Evolutionary conservation across 345 rosid species (phyloP).

Genomic region (Lepidium didymum): DNA sequence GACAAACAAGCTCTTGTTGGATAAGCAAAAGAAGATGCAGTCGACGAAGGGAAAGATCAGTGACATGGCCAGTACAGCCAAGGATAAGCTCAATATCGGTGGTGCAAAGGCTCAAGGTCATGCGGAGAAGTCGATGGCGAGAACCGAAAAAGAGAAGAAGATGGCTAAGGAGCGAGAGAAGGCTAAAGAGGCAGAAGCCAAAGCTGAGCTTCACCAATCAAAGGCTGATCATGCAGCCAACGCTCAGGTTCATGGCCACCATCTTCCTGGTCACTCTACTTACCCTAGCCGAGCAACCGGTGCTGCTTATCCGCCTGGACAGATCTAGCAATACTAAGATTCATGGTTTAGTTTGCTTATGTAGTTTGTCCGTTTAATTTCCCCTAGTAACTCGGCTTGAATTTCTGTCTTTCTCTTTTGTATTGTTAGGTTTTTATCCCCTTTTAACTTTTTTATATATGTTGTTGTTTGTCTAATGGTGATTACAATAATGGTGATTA

Average conservation of each 20-base stretch:
- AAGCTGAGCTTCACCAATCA: constrained; percentile 62
- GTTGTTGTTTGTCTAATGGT: no score
- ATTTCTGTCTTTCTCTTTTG: no score
- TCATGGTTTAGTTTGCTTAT: neutral
- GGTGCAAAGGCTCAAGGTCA: constrained; percentile 52
- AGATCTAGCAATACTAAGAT: neutral
- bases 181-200: constrained; percentile 60
- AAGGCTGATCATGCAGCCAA: constrained; percentile 51
- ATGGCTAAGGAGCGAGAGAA: constrained; percentile 51
- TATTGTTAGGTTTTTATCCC: no score
- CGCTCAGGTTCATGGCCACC: constrained; percentile 29
- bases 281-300: constrained; percentile 22
- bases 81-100: constrained; percentile 45
- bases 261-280: constrained; percentile 27
- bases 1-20: neutral
- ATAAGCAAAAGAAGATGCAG: constrained; percentile 37
- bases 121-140: constrained; percentile 46
- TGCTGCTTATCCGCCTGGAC: constrained; percentile 21
- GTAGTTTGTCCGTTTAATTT: neutral
- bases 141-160: constrained; percentile 48
- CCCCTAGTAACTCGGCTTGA: no score
- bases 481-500: no score
- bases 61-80: constrained; percentile 57
- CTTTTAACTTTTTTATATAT: no score
- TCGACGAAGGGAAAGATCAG: constrained; percentile 53